A percentile compares a stretch with the other conserved stretches of the same genome.
phyloP scores from a whole-genome alignment of 2,329 filamentous ascomycete species.

The Rhytidhysteron rufulum region DNA sequence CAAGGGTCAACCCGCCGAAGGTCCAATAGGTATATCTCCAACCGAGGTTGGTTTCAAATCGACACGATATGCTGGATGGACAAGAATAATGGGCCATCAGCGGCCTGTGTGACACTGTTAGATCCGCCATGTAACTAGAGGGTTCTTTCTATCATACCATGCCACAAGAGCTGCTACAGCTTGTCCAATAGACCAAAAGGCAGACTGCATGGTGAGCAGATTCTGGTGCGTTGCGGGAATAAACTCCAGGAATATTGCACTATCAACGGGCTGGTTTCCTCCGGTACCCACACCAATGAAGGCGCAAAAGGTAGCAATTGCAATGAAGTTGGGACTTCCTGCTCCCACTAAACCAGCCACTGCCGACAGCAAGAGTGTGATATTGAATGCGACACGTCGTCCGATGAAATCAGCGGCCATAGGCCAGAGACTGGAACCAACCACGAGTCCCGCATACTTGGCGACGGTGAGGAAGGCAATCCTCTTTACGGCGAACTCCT shows the following conservation, averaged over 20 bases:
- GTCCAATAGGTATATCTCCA: constrained; percentile 73
- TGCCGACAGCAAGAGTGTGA: constrained; percentile 70
- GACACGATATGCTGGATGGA: constrained; percentile 33
- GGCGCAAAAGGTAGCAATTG: constrained; percentile 35
- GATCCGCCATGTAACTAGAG: neutral
- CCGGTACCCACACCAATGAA: constrained; percentile 42
- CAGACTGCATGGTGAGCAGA: constrained; percentile 73
- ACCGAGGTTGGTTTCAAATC: constrained; percentile 57
- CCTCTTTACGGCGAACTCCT: constrained; percentile 51
- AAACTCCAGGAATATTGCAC: constrained; percentile 79
- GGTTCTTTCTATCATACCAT: neutral
- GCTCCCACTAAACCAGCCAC: constrained; percentile 70
- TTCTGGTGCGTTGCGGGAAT: constrained; percentile 70
- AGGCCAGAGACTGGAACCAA: constrained; percentile 79
- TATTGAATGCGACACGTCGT: constrained; percentile 76
- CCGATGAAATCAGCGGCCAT: constrained; percentile 74
- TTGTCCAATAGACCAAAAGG: constrained; percentile 85
- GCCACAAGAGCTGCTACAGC: constrained; percentile 59
- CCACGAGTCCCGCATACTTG: constrained; percentile 5
- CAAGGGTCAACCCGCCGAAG: constrained; percentile 67
- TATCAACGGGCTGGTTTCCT: constrained; percentile 75
- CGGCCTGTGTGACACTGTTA: neutral
- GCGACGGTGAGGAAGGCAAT: constrained; percentile 34
- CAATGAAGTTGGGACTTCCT: constrained; percentile 64
- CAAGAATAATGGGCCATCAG: constrained; percentile 54